Evolutionary conservation across 1,284 basidiomycete genomes (phyloP).

Genomic region (Trametes versicolor): DNA sequence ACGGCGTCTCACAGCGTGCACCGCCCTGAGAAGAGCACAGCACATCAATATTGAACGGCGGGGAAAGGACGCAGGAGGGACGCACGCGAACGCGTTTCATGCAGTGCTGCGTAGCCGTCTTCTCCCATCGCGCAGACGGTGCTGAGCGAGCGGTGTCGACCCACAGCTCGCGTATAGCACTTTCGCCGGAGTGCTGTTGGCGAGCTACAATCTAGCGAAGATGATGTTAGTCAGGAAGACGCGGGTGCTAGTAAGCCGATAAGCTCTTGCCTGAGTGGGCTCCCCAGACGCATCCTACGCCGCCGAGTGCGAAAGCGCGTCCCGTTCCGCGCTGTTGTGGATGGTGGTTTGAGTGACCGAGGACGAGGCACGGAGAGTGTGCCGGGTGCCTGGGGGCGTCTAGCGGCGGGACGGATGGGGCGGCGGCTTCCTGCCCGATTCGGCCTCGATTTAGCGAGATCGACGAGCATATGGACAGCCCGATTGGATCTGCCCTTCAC

Average conservation of each 20-base stretch:
- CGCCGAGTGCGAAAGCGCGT: no score
- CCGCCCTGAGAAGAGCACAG: neutral
- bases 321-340: neutral
- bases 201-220: neutral
- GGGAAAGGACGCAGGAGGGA: neutral
- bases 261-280: no score
- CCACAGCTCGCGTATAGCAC: neutral
- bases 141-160: neutral
- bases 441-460: neutral
- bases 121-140: neutral
- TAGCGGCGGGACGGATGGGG: neutral
- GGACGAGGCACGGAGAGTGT: neutral
- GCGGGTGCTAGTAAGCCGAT: neutral
- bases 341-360: neutral
- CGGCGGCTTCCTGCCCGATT: neutral
- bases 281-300: no score
- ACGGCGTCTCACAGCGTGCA: neutral
- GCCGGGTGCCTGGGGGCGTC: neutral
- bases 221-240: neutral
- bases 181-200: constrained; percentile 7
- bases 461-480: constrained; percentile 1
- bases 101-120: neutral
- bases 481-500: constrained; percentile 1
- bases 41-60: constrained; percentile 7
- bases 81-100: neutral